Percentiles rank a stretch among this genome's conserved stretches.
These are phyloP conservation scores for Miamiensis avidus DNA, from an alignment of 169 alveolate species.

Conservation along the genomic window DNA sequence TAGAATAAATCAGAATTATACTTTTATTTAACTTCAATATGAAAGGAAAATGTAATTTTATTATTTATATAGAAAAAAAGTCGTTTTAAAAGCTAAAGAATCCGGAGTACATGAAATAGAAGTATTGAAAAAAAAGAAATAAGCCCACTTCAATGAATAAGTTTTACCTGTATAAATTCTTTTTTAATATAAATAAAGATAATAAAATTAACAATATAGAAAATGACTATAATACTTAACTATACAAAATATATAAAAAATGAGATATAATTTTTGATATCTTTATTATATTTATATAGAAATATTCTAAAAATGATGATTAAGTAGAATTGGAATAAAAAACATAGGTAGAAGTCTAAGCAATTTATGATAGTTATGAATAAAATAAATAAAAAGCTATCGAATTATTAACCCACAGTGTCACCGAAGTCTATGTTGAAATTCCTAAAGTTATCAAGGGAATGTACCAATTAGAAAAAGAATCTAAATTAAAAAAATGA, in stretches of 20 bases:
- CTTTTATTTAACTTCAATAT: too few species aligned
- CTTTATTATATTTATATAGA: neutral
- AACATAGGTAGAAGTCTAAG: neutral
- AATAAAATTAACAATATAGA: too few species aligned
- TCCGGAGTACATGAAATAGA: neutral
- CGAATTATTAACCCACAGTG: neutral
- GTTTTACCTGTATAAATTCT: neutral
- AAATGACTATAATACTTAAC: too few species aligned
- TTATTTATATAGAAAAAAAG: neutral
- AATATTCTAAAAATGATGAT: neutral
- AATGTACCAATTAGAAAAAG: neutral
- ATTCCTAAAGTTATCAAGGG: neutral
- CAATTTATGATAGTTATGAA: neutral
- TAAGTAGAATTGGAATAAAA: neutral
- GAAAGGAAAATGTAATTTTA: too few species aligned
- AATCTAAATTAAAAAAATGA: neutral
- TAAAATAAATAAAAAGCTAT: neutral
- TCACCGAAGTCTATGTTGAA: neutral
- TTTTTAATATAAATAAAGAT: too few species aligned
- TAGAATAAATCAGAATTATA: too few species aligned
- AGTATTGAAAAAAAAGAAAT: too few species aligned
- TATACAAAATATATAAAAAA: too few species aligned
- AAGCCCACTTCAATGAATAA: too few species aligned
- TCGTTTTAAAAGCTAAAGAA: neutral
- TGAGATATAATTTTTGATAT: neutral